Base-by-base conservation (phyloP, 208 protist genomes). In the Dictyostelium gargantuum region DNA sequence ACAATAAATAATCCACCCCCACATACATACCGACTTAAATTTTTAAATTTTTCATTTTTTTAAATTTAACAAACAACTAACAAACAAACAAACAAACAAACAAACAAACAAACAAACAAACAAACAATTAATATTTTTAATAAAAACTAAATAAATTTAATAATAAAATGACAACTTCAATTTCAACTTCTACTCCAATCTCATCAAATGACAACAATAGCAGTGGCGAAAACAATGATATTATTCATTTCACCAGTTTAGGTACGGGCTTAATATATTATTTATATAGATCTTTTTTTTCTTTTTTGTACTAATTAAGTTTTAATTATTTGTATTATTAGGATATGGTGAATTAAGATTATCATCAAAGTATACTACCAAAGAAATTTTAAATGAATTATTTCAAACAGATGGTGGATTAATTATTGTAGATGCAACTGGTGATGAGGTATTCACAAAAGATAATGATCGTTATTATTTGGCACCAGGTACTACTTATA, bases 321-420 rank as follows among this genome's bases (percentile, higher is more conserved):
- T 40, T 8, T 19, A 0, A 9, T 17, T n/a, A 32, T 32, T 15
- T 29, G n/a, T 63, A 32, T 32, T 63, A 32, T 32, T 29, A 63
- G 81, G 81, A 8, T 86, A 86, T 76, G 81, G 81, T 32, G 81
- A 86, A 44, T 48, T 86, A n/a, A 75, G 81, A 48, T 35, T 86
- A 29, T 44, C 81, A 2, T 76, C 54, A 35, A 54, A 86, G 40
- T 86, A 63, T 61, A 26, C 35, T 13, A 48, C 26, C 3, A 75
- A 46, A 38, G 21, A 72, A 10, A 76, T 42, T 46, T 76, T 86
- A 15, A 66, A 86, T 15, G 56, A 61, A 2, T 46, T 86, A 48
- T 86, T 86, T 76, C 81, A 86, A 61, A 76, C 66, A 21, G 63
- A 86, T 3, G 66, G 46, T 10, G 81, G 81, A 11, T 8, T 86